Evolutionary conservation across 441 rosid genomes (phyloP).

Genomic region (Breynia disticha): DNA sequence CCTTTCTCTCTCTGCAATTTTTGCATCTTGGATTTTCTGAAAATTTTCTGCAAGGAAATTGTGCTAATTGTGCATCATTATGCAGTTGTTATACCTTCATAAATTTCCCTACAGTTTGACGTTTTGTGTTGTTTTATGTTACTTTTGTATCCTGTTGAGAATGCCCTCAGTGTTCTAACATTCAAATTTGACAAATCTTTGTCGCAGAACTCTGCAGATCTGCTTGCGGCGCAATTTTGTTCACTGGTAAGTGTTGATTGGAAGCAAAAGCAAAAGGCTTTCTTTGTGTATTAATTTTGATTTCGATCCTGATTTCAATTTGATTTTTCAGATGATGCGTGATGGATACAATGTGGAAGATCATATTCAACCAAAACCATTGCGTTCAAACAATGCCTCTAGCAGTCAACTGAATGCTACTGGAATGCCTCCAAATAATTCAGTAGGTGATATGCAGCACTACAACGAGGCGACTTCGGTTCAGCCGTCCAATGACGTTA

Average conservation of each 20-base stretch:
- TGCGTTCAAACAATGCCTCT: conserved; percentile 34
- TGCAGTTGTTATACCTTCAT: no score
- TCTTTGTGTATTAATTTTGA: conserved; percentile 7
- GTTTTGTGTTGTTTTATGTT: conserved; percentile 6
- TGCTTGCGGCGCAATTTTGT: conserved; percentile 66
- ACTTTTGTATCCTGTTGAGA: conserved; percentile 8
- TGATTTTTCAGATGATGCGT: conserved; percentile 56
- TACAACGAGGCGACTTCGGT: conserved; percentile 49
- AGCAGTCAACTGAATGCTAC: conserved; percentile 44
- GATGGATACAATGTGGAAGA: conserved; percentile 61
- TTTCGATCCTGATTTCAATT: conserved; percentile 15
- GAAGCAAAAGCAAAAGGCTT: not conserved
- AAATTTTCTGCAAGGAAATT: no score
- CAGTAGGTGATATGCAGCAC: conserved; percentile 47
- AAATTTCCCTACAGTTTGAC: no score
- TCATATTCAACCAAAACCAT: conserved; percentile 45
- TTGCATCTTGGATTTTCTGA: no score
- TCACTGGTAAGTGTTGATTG: conserved; percentile 52
- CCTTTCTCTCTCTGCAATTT: no score
- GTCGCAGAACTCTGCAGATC: conserved; percentile 75
- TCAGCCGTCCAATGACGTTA: conserved; percentile 48
- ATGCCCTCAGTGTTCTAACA: conserved; percentile 19
- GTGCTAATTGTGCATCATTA: no score
- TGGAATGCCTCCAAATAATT: conserved; percentile 41
- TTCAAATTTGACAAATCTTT: conserved; percentile 21